Base-by-base conservation (phyloP, 768 basidiomycete species). In the Tubosaeta brunneosetosa region DNA sequence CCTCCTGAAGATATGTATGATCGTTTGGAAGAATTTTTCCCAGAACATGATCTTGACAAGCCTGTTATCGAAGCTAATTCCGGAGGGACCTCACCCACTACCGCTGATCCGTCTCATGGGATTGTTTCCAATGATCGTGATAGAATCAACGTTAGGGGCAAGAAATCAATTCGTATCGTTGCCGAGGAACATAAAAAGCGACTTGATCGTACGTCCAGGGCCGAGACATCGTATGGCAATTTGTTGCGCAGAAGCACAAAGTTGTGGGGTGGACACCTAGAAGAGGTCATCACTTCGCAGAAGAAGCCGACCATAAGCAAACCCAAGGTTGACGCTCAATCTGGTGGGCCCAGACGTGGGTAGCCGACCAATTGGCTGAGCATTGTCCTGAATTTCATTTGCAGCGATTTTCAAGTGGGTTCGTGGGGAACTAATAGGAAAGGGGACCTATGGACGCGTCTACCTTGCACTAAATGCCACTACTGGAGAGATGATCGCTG, bases 401-500 rank as follows among this genome's bases (percentile, higher is more conserved):
- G 14, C 63, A 88, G 91, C 84, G 25, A 94, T 94, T 40, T 94
- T 97, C 77, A 95, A 94, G 66, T 98, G 97, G 97, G 91, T 97
- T 36, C 88, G 95, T 61, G 97, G 97, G 48, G 94, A 97, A 71
- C 78, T 98, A 34, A 97, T 99, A 56, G 97, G 97, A 31, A 92
- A 91, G 65, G 97, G 97, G 25, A 94, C 94, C 12, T 99, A 94
- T 63, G 97, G 97, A 12, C 84, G 90, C 40, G 97, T 99, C 27
- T 99, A 97, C 64, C 82, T 98, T 50, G 97, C 92, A 16, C 75
- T 98, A 53, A 98, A 98, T 66, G 92, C 91, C 31, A 94, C 91
- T 3, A 95, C 94, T 0, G 94, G 94, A 52, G 94, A 98, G 71
- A 95, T 97, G 91, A 94, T 98, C 62, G 97, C 97, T 16, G 97